Evolutionary conservation across 371 early-diverging fungal genomes (phyloP), one percentile per base, ranked within the genome.

Genomic region (Polyrhizophydium stewartii): DNA sequence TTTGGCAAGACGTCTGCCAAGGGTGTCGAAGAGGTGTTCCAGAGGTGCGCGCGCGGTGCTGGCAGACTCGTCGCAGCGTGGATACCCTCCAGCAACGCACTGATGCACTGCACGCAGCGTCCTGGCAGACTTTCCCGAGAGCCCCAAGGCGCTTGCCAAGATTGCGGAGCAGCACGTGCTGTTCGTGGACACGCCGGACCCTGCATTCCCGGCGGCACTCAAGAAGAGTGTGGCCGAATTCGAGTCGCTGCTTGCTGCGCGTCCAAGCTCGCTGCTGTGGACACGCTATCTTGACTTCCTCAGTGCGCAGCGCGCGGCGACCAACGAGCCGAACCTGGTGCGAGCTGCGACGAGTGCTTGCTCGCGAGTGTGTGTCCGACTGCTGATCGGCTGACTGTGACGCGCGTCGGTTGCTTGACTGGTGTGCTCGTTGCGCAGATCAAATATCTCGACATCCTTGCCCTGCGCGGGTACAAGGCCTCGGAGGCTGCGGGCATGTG

Each of bases 261-360:
- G 72, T 30, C 61, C 50, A 16, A 35, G 57, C 21, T 19, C 63
- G 13, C 58, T 22, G 24, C 45, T 71, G 41, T 87, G 84, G 82
- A 73, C 72, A 49, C 61, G 64, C 40, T 92, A 86, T 66, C 70
- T 81, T 21, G 61, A 68, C 9, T 91, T 90, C 64, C 70, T 91
- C 66, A 61, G 51, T 0, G 69, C 71, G 25, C 83, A 87, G 75
- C 68, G 69, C 16, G 56, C 59, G 1, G 61, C 70, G 1, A 79
- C 75, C 13, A 65, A 69, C 33, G 88, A 88, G 72, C 76, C 73
- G 72, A 73, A 69, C 62, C 46, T 73, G n/a, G 32, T 38, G 27
- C 53, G 33, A n/a, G 25, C 55, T 12, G 62, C 71, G 22, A 13
- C 43, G 16, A n/a, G 43, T 43, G n/a, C 16, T 16, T 43, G n/a